Conservation (phyloP, 2,329 filamentous ascomycete species). For the Calcarisporium arbuscula region DNA sequence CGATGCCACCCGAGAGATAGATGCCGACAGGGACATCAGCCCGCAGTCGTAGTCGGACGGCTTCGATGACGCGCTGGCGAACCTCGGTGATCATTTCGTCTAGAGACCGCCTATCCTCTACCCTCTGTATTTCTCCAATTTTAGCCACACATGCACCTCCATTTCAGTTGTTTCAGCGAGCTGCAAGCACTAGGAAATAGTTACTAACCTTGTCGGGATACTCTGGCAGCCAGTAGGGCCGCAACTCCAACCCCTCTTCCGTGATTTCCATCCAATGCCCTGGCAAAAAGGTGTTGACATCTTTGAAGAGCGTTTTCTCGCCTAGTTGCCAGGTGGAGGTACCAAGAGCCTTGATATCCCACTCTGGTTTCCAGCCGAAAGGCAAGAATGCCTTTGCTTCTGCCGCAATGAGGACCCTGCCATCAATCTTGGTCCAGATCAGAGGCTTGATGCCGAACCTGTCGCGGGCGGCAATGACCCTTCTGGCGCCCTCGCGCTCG, state of each 20-base stretch:
- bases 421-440: slow-evolving; percentile 38
- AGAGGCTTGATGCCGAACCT: slow-evolving; percentile 53
- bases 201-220: slow-evolving; percentile 43
- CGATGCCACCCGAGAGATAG: slow-evolving; percentile 51
- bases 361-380: slow-evolving; percentile 44
- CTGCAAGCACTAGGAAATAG: neutral
- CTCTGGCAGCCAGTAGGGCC: slow-evolving; percentile 46
- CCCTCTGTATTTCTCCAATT: too few species aligned
- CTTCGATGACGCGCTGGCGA: slow-evolving; percentile 41
- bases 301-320: slow-evolving; percentile 42
- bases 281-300: slow-evolving; percentile 36
- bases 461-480: slow-evolving; percentile 43
- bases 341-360: slow-evolving; percentile 41
- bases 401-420: slow-evolving; percentile 39
- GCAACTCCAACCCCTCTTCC: slow-evolving; percentile 29
- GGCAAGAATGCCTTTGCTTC: slow-evolving; percentile 49
- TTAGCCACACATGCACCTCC: too few species aligned
- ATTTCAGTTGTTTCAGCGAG: too few species aligned
- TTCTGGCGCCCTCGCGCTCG: slow-evolving; percentile 21
- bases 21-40: slow-evolving; percentile 53
- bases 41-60: slow-evolving; percentile 44
- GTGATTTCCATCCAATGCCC: slow-evolving; percentile 36
- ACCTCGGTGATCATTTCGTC: slow-evolving; percentile 46
- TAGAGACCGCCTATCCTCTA: slow-evolving; percentile 34
- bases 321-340: slow-evolving; percentile 37